A percentile compares a stretch with the other conserved stretches of the same genome.
phyloP scores from a whole-genome alignment of 768 basidiomycete genomes.

The Termitomyces sp. region DNA sequence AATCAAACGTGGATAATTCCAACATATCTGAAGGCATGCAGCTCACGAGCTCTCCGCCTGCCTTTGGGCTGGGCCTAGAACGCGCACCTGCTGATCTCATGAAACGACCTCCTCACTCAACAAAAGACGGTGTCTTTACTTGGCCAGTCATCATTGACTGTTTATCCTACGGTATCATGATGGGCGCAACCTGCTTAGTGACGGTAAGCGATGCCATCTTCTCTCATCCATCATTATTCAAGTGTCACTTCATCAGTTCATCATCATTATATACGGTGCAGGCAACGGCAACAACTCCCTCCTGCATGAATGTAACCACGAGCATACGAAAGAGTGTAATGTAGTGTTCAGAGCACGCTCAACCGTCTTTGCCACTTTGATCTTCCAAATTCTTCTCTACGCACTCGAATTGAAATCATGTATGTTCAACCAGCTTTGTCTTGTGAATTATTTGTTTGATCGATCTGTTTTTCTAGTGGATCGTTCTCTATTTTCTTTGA shows the following conservation, averaged over 20 bases:
- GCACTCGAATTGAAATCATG: slow-evolving; percentile 36
- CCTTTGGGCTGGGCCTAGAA: slow-evolving; percentile 53
- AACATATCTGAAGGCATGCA: slow-evolving; percentile 2
- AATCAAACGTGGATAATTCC: too few relatives aligned
- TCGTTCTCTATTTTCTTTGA: slow-evolving; percentile 34
- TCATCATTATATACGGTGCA: slow-evolving; percentile 34
- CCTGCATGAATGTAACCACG: slow-evolving; percentile 30
- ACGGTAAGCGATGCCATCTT: slow-evolving; percentile 24
- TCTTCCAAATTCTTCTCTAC: slow-evolving; percentile 34
- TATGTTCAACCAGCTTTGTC: slow-evolving; percentile 16
- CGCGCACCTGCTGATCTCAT: slow-evolving; percentile 49
- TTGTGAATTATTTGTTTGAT: not conserved
- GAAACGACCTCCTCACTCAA: slow-evolving; percentile 39
- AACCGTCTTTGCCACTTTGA: slow-evolving; percentile 34
- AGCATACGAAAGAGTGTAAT: slow-evolving; percentile 21
- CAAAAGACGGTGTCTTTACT: slow-evolving; percentile 35
- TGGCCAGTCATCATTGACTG: slow-evolving; percentile 36
- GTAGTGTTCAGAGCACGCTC: slow-evolving; percentile 34
- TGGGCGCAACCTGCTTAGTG: slow-evolving; percentile 31
- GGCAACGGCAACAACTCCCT: slow-evolving; percentile 25
- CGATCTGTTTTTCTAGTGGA: slow-evolving; percentile 23
- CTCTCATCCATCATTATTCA: not conserved
- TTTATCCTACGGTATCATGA: slow-evolving; percentile 34
- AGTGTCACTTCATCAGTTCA: slow-evolving; percentile 24
- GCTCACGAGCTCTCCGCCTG: slow-evolving; percentile 47